Base-by-base conservation (phyloP, 345 rosid species). In the Ceriops decandra region DNA sequence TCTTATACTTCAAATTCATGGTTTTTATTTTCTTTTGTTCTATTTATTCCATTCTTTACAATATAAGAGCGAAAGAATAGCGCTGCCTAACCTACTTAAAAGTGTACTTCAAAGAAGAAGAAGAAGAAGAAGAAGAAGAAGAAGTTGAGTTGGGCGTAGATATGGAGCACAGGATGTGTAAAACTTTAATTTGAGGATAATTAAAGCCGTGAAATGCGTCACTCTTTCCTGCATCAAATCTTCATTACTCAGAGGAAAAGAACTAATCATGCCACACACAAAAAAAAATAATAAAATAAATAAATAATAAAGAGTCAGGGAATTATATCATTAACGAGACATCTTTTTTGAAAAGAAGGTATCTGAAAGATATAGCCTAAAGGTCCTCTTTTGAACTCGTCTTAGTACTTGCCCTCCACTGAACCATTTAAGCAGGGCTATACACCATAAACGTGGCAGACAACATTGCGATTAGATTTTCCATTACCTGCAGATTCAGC, bases 161-260 rank as follows among this genome's bases (percentile, higher is more conserved):
- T 57, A 11, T 24, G 51, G 66, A n/a, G 36, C 16, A 38, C 11
- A 2, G 15, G 46, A 38, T 9, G 15, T 9, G 51, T 5, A 22
- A 52, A 51, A 2, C 60, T 60, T 61, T 69, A 32, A 52, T 24
- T 69, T 59, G 65, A 60, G 52, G 66, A 60, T 51, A n/a, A 69
- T 69, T 32, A 49, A 60, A 69, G 13, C 33, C 6, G 27, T 46
- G 60, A 24, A 31, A 32, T 5, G 21, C 4, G 20, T 8, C 27
- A 20, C 26, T 57, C 24, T 66, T n/a, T 35, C 24, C 22, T 15
- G 6, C 52, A 32, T 67, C 69, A 31, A 46, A 68, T 42, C 36
- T 33, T 33, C 19, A 26, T 31, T 49, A 31, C 57, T 46, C 7
- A 20, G 19, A 52, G 22, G 21, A 33, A 33, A 60, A 52, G 49